phyloP scores from a whole-genome alignment of 2,329 filamentous ascomycete species.

The Fusarium beomiforme region DNA sequence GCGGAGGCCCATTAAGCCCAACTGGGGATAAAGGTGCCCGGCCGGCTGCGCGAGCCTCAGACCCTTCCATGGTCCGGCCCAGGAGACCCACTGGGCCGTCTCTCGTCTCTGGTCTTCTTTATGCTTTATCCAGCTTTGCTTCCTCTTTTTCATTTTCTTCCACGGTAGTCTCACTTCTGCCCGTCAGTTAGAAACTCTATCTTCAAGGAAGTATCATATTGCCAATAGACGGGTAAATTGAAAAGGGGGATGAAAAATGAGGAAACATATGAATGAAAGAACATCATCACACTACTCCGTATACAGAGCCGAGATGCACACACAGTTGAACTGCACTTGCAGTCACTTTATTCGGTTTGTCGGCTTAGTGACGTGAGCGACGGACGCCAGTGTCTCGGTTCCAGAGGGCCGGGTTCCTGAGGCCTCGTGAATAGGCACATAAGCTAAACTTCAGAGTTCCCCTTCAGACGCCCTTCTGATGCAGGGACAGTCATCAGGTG shows the following conservation, averaged over 20 bases:
- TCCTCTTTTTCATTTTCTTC: background rate
- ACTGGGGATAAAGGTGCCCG: background rate
- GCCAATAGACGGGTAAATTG: background rate
- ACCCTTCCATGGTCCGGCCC: constrained; percentile 13
- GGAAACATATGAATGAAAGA: background rate
- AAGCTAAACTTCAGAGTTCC: background rate
- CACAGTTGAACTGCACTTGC: background rate
- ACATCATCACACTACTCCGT: background rate
- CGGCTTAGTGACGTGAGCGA: constrained; percentile 12
- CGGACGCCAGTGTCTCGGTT: constrained; percentile 29
- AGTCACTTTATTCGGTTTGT: background rate
- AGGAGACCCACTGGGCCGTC: constrained; percentile 1
- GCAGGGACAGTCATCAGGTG: background rate
- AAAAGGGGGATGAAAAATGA: background rate
- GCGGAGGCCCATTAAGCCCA: constrained; percentile 1
- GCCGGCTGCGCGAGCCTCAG: constrained; percentile 16
- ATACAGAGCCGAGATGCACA: background rate
- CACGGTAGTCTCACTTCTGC: background rate
- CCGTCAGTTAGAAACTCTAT: background rate
- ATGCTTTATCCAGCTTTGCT: background rate
- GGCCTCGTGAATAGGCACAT: background rate
- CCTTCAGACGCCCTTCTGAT: background rate
- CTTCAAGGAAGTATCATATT: background rate
- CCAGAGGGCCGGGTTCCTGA: constrained; percentile 20
- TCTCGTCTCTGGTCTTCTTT: too few relatives aligned